Evolutionary conservation across 1,139 yeast species (phyloP).

Genomic region (Magnusiomyces magnusii): DNA sequence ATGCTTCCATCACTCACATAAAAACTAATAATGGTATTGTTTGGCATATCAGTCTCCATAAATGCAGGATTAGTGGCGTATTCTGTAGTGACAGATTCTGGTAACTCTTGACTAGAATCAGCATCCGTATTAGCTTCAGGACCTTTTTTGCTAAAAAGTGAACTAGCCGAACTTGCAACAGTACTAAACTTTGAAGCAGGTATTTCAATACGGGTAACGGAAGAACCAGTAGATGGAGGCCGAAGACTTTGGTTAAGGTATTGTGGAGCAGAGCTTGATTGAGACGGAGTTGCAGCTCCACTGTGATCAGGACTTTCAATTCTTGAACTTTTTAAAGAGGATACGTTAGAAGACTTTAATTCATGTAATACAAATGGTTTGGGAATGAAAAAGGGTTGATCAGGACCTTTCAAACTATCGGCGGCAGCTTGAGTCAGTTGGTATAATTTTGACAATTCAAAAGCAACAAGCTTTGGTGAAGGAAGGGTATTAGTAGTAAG

Average conservation of each 20-base stretch:
- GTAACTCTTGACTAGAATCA: conserved; percentile 1
- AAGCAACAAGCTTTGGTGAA: background rate
- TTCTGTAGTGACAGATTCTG: conserved; percentile 20
- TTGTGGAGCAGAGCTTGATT: too few species aligned
- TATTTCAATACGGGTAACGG: background rate
- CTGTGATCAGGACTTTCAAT: background rate
- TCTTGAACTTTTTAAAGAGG: background rate
- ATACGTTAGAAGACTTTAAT: background rate
- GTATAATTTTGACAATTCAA: conserved; percentile 7
- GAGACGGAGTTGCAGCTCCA: background rate
- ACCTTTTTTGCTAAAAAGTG: background rate
- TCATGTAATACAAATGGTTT: background rate
- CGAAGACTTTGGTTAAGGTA: too few species aligned
- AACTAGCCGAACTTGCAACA: background rate
- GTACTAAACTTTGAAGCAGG: background rate
- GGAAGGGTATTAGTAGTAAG: too few species aligned
- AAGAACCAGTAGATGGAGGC: too few species aligned
- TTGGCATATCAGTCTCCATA: conserved; percentile 17
- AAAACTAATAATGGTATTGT: conserved; percentile 22
- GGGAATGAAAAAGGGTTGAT: conserved; percentile 5
- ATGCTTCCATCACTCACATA: conserved; percentile 25
- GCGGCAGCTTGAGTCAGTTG: conserved; percentile 21
- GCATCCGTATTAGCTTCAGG: background rate
- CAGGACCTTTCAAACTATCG: conserved; percentile 20
- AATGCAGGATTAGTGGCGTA: conserved; percentile 15